Conservation (phyloP, 441 rosid species). For the Breynia disticha region DNA sequence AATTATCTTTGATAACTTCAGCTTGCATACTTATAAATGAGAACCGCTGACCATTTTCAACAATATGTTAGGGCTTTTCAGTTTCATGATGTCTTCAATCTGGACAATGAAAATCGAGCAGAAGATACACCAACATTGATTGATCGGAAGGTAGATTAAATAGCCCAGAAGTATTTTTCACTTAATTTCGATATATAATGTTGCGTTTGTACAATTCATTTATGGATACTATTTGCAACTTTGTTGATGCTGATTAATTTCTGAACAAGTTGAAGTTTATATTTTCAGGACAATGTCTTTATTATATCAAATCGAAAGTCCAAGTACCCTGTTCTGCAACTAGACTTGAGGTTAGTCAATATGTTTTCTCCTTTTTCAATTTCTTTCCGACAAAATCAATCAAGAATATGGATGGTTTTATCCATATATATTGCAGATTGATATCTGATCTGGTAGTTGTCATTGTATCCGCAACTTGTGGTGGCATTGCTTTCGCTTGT, state of each 20-base stretch:
- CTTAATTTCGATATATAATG: conserved; percentile 1
- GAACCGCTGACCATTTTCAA: conserved; percentile 22
- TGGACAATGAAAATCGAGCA: conserved; percentile 73
- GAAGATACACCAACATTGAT: conserved; percentile 85
- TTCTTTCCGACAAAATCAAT: too few species aligned
- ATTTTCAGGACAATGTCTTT: conserved; percentile 71
- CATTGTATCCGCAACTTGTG: conserved; percentile 95
- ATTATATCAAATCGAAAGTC: conserved; percentile 92
- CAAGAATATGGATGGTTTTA: conserved; percentile 9
- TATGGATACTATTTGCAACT: neutral
- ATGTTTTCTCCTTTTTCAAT: neutral
- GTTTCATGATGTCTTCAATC: conserved; percentile 60
- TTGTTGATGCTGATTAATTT: conserved; percentile 4
- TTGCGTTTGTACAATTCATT: neutral
- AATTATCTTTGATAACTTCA: conserved; percentile 7
- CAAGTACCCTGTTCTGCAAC: conserved; percentile 78
- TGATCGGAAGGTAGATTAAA: conserved; percentile 55
- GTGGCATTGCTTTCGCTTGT: conserved; percentile 98
- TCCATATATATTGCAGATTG: conserved; percentile 42
- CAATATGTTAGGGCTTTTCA: conserved; percentile 61
- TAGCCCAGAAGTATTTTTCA: conserved; percentile 1
- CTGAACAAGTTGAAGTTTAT: conserved; percentile 13
- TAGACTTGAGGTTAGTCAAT: conserved; percentile 60
- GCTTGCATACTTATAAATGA: neutral
- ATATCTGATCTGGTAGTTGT: conserved; percentile 91